Evolutionary conservation across 257 asterid genomes (phyloP).

Genomic region (Solanum rostratum): DNA sequence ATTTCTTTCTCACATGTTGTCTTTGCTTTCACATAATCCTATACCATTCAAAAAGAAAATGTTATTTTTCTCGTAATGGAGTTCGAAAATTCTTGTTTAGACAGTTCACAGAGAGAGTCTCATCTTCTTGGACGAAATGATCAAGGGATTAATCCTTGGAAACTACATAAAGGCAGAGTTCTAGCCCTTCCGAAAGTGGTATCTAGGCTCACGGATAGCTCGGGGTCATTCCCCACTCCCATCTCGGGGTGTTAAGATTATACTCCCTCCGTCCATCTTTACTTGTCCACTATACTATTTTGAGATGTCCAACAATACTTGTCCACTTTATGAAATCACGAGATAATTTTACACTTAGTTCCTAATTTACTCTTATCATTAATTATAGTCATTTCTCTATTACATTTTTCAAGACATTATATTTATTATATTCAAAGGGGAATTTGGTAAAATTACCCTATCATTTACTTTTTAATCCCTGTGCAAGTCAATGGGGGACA

Average conservation of each 20-base stretch:
- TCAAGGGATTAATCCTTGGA: not conserved
- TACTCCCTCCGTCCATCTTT: too few relatives aligned
- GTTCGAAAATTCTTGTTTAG: not conserved
- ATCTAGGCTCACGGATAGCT: not conserved
- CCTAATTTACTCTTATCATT: too few relatives aligned
- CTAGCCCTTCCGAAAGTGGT: not conserved
- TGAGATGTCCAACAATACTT: too few relatives aligned
- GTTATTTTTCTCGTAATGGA: not conserved
- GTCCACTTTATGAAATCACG: too few relatives aligned
- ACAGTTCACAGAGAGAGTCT: not conserved
- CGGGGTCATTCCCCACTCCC: not conserved
- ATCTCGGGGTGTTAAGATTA: not conserved
- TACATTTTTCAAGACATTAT: too few relatives aligned
- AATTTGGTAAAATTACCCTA: too few relatives aligned
- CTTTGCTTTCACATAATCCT: slow-evolving; percentile 8
- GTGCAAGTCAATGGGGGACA: too few relatives aligned
- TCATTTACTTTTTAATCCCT: too few relatives aligned
- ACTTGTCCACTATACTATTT: too few relatives aligned
- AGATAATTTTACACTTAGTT: too few relatives aligned
- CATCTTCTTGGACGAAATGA: not conserved
- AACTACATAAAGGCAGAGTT: not conserved
- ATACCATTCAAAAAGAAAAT: not conserved
- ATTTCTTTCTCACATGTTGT: slow-evolving; percentile 10
- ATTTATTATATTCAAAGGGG: too few relatives aligned
- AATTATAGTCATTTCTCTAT: too few relatives aligned